Base-by-base conservation (phyloP, 768 basidiomycete genomes). In the Amanita phalloides region DNA sequence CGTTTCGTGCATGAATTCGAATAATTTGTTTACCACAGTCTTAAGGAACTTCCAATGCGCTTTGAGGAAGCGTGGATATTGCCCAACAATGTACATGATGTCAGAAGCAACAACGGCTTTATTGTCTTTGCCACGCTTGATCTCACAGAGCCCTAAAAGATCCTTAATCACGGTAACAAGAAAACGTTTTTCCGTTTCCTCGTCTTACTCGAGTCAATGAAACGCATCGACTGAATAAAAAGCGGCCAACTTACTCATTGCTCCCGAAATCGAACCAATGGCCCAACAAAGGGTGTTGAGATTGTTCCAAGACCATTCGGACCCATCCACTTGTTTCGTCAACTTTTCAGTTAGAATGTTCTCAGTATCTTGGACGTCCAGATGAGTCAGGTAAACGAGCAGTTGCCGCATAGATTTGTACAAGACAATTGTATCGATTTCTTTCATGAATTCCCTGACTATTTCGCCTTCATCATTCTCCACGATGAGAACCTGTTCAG, bases 1-100 rank as follows among this genome's bases (percentile, higher is more conserved):
- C 0, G 92, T 96, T 71, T 99, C 95, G 66, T 99, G 96, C 93
- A 98, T 98, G 67, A 99, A 99, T 65, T 99, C 96, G 68, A 98
- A 99, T 6, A 98, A 75, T 68, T 99, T 99, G 72, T 98, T 99
- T 56, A 99, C 95, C 50, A 99, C 96, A 2, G 96, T 98, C 76
- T 99, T 99, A 64, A 99, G 72, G 79, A 99, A 99, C 71, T 98
- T 99, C 96, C 96, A 99, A 66, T 99, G 96, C 14, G 96, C 96
- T 67, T 97, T 98, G 62, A 99, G 81, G 82, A 98, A 99, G 33
- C 96, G 84, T 42, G 96, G 96, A 64, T 99, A 99, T 70, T 99
- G 96, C 46, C 96, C 96, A 56, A 99, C 96, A 62, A 97, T 99
- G 66, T 99, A 99, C 90, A 92, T 92, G 65, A 92, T 92, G 61